Percentiles rank a stretch among this genome's conserved stretches.
Conservation (phyloP, 2,329 filamentous ascomycete genomes). For the Orbilia oligospora region DNA sequence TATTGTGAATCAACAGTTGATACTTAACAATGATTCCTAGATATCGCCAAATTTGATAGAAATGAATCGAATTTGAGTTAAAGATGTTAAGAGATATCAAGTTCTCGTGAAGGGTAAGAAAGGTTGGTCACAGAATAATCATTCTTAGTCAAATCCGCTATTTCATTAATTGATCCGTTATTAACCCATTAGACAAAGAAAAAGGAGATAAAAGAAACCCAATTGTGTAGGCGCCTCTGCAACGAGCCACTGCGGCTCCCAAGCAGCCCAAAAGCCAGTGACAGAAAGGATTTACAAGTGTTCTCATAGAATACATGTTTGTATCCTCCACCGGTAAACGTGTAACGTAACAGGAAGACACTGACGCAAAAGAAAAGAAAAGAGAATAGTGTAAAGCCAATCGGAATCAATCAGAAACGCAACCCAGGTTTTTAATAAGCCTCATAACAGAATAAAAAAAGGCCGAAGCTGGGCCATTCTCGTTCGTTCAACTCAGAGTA, state of each 20-base stretch:
- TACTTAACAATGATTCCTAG: too few species aligned
- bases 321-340: constrained; percentile 33
- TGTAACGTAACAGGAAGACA: constrained; percentile 3
- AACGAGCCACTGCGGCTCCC: too few species aligned
- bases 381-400: not conserved
- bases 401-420: constrained; percentile 15
- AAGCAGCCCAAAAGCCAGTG: not conserved
- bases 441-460: constrained; percentile 17
- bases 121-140: too few species aligned
- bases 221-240: not conserved
- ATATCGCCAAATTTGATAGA: too few species aligned
- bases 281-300: constrained; percentile 4
- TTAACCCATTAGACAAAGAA: constrained; percentile 6
- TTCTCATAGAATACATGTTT: constrained; percentile 34
- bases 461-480: constrained; percentile 15
- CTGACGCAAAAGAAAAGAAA: constrained; percentile 16
- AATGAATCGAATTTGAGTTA: too few species aligned
- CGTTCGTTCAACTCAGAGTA: constrained; percentile 32
- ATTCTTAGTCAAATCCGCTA: constrained; percentile 18
- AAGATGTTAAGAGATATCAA: too few species aligned
- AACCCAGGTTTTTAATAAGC: not conserved
- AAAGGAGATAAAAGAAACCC: not conserved
- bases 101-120: too few species aligned
- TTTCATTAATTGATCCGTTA: constrained; percentile 45
- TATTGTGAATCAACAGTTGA: too few species aligned